A percentile compares a stretch with the other conserved stretches of the same genome.
Conservation (phyloP, 2,329 filamentous ascomycete species). For the Grosmannia huntii region DNA sequence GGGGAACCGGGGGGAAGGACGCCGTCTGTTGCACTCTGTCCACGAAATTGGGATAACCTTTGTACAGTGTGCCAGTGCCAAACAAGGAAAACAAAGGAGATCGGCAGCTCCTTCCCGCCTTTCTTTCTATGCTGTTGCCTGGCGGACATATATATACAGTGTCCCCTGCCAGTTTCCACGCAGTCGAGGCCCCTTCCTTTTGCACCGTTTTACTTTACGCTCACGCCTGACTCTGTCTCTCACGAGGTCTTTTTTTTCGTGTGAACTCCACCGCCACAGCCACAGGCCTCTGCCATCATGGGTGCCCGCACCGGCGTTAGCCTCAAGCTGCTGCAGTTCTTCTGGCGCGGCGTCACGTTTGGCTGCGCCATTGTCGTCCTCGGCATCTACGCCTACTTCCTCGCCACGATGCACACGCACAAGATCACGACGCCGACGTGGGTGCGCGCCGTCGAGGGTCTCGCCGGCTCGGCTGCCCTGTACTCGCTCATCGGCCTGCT, state of each 20-base stretch:
- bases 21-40: neutral
- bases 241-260: too few species aligned
- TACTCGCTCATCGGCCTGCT: constrained; percentile 64
- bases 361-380: constrained; percentile 61
- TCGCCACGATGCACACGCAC: constrained; percentile 58
- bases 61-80: neutral
- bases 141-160: neutral
- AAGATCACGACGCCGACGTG: constrained; percentile 48
- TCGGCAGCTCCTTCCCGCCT: neutral
- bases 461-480: constrained; percentile 60
- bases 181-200: too few species aligned
- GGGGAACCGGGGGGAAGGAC: neutral
- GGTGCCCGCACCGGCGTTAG: constrained; percentile 42
- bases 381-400: constrained; percentile 73
- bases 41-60: neutral
- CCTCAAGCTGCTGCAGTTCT: constrained; percentile 57
- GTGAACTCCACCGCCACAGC: neutral
- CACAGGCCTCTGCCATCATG: constrained; percentile 29
- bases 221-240: too few species aligned
- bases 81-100: neutral
- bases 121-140: too few species aligned
- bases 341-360: constrained; percentile 63
- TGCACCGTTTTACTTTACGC: too few species aligned
- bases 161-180: neutral
- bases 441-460: constrained; percentile 63